Percentiles rank a stretch among this genome's conserved stretches.
These are phyloP conservation scores for Magnaporthiopsis incrustans DNA, from an alignment of 2,329 filamentous ascomycete species.

Conservation along the genomic window DNA sequence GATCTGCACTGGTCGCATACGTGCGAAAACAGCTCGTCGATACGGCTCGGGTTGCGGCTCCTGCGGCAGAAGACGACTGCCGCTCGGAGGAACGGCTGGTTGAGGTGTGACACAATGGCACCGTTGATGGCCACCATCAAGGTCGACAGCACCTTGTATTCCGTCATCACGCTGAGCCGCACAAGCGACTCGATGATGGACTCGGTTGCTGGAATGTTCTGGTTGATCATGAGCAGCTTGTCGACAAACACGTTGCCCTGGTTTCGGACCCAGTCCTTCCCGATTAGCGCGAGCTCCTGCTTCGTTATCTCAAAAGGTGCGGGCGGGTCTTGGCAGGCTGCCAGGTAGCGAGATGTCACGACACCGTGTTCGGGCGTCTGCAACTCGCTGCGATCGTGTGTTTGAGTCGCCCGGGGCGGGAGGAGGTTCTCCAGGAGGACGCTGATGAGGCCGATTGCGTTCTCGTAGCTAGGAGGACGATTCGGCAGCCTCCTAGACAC, in stretches of 20 bases:
- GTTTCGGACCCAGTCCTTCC: conserved; percentile 16
- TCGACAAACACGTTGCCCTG: conserved; percentile 49
- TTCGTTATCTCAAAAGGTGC: conserved; percentile 15
- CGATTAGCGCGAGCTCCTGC: conserved; percentile 12
- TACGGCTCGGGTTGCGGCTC: conserved; percentile 25
- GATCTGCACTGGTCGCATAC: conserved; percentile 33
- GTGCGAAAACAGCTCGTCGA: conserved; percentile 33
- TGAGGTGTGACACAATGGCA: conserved; percentile 35
- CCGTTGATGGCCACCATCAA: conserved; percentile 47
- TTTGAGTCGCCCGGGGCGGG: conserved; percentile 4
- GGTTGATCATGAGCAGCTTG: conserved; percentile 57
- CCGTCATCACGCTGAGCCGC: conserved; percentile 40
- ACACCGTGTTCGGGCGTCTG: background rate
- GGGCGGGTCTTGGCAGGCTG: conserved; percentile 11
- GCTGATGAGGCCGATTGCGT: conserved; percentile 42
- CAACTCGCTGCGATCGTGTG: background rate
- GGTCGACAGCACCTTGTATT: conserved; percentile 42
- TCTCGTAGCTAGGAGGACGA: conserved; percentile 45
- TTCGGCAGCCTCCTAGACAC: conserved; percentile 40
- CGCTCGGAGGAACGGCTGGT: conserved; percentile 51
- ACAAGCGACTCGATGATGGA: conserved; percentile 52
- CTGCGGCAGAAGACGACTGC: conserved; percentile 39
- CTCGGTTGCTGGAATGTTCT: conserved; percentile 43
- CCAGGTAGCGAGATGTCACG: background rate
- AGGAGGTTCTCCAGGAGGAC: conserved; percentile 33